These are phyloP conservation scores for Starmerella tilneyi DNA, from an alignment of 805 yeast species.

Conservation along the genomic window DNA sequence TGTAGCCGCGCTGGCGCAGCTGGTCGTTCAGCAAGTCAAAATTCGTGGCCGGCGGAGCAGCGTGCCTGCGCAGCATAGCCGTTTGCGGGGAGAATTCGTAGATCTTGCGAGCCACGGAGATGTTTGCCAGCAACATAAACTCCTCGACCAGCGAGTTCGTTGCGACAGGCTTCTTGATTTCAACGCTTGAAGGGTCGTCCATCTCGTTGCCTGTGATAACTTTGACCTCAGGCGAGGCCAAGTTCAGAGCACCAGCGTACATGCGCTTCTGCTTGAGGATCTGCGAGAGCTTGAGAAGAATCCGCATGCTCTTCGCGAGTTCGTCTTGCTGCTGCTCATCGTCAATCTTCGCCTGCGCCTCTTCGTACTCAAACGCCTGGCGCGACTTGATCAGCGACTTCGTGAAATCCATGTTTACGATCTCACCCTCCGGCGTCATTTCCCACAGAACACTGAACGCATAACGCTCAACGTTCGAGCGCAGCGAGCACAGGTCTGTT, in stretches of 20 bases:
- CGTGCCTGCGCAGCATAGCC: conserved; percentile 96
- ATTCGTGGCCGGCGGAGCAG: conserved; percentile 90
- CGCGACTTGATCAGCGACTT: conserved; percentile 84
- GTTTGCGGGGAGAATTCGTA: conserved; percentile 92
- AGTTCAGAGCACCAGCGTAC: conserved; percentile 90
- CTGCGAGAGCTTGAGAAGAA: conserved; percentile 66
- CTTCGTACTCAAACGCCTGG: conserved; percentile 89
- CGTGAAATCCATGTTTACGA: conserved; percentile 64
- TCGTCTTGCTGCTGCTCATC: conserved; percentile 68
- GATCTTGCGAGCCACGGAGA: conserved; percentile 87
- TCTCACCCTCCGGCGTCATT: conserved; percentile 73
- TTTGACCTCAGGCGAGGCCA: conserved; percentile 96
- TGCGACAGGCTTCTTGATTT: conserved; percentile 73
- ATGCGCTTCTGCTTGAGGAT: conserved; percentile 73
- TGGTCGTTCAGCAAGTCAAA: conserved; percentile 85
- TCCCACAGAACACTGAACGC: conserved; percentile 97
- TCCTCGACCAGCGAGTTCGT: conserved; percentile 96
- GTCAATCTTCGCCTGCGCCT: conserved; percentile 86
- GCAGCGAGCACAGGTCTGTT: conserved; percentile 88
- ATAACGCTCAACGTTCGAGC: conserved; percentile 89
- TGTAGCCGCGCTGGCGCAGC: conserved; percentile 66
- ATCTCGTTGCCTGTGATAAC: conserved; percentile 96
- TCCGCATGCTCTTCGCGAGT: conserved; percentile 80
- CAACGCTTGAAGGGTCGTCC: conserved; percentile 92
- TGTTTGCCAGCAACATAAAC: conserved; percentile 94